Evolutionary conservation across 2,329 filamentous ascomycete genomes (phyloP).

Genomic region (Parascedosporium putredinis): DNA sequence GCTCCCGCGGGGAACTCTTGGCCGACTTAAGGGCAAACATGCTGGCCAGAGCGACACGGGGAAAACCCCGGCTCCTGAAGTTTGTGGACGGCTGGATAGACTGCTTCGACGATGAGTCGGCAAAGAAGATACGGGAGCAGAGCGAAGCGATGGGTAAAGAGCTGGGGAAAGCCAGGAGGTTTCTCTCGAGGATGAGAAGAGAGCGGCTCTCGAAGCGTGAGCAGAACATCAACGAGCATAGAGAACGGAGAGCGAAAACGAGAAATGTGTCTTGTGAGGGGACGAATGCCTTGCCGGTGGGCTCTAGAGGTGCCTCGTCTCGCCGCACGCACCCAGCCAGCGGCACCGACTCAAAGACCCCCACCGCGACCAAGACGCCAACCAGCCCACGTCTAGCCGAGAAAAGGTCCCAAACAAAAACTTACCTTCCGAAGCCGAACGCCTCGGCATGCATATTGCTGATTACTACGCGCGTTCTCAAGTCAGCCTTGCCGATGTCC

Average conservation of each 20-base stretch:
- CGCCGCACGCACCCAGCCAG: too few species aligned
- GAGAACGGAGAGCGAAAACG: background rate
- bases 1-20: constrained; percentile 29
- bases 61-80: constrained; percentile 24
- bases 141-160: constrained; percentile 2
- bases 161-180: background rate
- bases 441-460: background rate
- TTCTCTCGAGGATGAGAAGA: constrained; percentile 10
- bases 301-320: too few species aligned
- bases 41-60: constrained; percentile 20
- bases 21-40: constrained; percentile 34
- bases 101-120: constrained; percentile 14
- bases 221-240: background rate
- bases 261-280: too few species aligned
- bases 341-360: too few species aligned
- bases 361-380: too few species aligned
- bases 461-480: background rate
- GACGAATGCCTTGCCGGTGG: too few species aligned
- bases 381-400: background rate
- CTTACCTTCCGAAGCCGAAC: background rate
- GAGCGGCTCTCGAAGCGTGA: background rate
- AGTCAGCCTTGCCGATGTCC: background rate
- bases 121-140: background rate
- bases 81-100: constrained; percentile 35
- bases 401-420: background rate